These are phyloP conservation scores for Eurotiales sp. DNA, from an alignment of 2,329 filamentous ascomycete genomes.

Conservation along the genomic window DNA sequence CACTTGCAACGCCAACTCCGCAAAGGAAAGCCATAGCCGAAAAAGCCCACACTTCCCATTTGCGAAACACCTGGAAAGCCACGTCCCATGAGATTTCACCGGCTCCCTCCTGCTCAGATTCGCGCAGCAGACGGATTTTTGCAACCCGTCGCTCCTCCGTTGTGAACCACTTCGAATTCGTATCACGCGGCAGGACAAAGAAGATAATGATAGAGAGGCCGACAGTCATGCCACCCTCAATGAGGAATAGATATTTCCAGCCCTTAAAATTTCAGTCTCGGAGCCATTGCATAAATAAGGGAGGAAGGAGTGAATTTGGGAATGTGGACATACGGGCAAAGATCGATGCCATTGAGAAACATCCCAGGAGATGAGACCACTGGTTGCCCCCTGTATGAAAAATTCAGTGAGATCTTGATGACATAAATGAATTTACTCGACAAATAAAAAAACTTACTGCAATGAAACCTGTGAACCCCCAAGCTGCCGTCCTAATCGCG, in stretches of 20 bases:
- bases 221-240: slow-evolving; percentile 13
- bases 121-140: not conserved
- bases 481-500: slow-evolving; percentile 44
- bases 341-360: slow-evolving; percentile 12
- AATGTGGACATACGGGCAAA: not conserved
- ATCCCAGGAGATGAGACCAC: slow-evolving; percentile 32
- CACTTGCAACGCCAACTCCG: slow-evolving; percentile 9
- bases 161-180: slow-evolving; percentile 39
- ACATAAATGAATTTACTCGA: too few species aligned
- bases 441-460: not conserved
- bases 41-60: slow-evolving; percentile 9
- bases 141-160: slow-evolving; percentile 23
- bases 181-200: slow-evolving; percentile 28
- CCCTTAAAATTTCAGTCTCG: too few species aligned
- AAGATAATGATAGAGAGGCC: slow-evolving; percentile 28
- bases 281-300: too few species aligned
- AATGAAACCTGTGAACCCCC: slow-evolving; percentile 42
- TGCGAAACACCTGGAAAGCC: not conserved
- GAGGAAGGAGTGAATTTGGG: too few species aligned
- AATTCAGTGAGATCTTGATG: not conserved
- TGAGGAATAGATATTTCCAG: slow-evolving; percentile 14
- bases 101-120: slow-evolving; percentile 1
- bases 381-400: slow-evolving; percentile 27
- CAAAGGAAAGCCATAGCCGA: slow-evolving; percentile 8
- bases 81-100: slow-evolving; percentile 8